Base-by-base conservation (phyloP, 2,329 filamentous ascomycete species). In the Dactylellina sp. region DNA sequence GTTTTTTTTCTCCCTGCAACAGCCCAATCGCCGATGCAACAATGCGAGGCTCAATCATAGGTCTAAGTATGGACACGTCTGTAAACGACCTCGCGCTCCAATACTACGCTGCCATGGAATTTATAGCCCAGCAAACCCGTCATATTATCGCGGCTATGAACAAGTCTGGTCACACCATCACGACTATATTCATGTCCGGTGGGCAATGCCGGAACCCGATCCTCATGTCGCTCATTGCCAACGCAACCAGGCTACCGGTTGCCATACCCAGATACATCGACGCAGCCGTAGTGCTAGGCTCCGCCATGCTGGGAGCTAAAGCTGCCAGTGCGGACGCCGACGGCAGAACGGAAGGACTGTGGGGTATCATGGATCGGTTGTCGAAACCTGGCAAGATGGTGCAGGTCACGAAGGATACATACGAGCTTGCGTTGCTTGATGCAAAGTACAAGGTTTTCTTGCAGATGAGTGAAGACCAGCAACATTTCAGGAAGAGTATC, bases 71-170 rank as follows among this genome's bases (percentile, higher is more conserved):
- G 77, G 94, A 98, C 83, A 93, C 91, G 81, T 91, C 88, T 78
- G 86, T 95, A 53, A 92, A 97, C 79, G 90, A 92, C 59, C 87
- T 99, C 57, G 93, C 94, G 0, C 84, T 97, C 20, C 89, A 93
- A 83, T 99, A 99, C 84, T 98, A 97, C 80, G 92, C 88, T 22
- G 96, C 94, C 2, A 92, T 99, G 88, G 95, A 99, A 83, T 98
- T 98, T 82, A 98, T 99, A 79, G 93, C 95, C 28, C 87, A 98
- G 81, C 95, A 99, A 82, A 99, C 95, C 0, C 89, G 91, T 70
- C 95, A 99, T 82, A 99, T 99, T 79, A 87, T 99, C 76, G 90
- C 96, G 79, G 87, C 90, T 37, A 97, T 99, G 93, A 99, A 98
- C 84, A 84, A 86, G 50, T 85, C 92, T 0, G 95, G 95, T 7